Conservation (phyloP, 2,329 filamentous ascomycete genomes). For the Colletotrichum higginsianum region DNA sequence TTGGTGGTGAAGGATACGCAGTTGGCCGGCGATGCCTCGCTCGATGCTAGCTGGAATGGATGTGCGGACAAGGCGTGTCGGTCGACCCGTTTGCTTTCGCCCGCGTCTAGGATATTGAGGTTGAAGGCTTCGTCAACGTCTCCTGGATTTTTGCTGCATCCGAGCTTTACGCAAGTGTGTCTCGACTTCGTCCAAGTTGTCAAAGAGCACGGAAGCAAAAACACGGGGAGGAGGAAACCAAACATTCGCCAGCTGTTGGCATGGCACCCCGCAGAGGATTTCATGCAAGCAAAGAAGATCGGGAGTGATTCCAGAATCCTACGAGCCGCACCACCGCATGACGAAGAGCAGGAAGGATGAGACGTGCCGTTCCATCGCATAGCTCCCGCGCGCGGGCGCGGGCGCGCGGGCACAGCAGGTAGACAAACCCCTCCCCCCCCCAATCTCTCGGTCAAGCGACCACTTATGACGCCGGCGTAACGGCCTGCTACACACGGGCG, state of each 20-base stretch:
- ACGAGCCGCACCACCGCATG: not conserved
- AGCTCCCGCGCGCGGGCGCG: not conserved
- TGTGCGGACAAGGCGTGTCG: not conserved
- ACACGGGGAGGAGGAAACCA: not conserved
- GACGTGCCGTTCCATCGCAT: constrained; percentile 5
- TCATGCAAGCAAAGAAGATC: constrained; percentile 17
- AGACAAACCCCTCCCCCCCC: not conserved
- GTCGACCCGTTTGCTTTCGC: not conserved
- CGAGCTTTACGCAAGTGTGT: not conserved
- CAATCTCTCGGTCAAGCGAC: not conserved
- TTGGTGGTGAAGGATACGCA: not conserved
- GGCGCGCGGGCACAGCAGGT: not conserved
- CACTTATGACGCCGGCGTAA: not conserved
- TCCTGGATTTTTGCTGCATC: not conserved
- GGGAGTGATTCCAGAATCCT: constrained; percentile 6
- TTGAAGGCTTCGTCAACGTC: not conserved
- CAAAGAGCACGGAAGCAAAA: not conserved
- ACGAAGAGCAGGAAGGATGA: not conserved
- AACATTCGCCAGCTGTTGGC: not conserved
- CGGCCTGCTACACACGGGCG: not conserved
- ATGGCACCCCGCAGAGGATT: constrained; percentile 10
- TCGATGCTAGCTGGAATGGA: not conserved
- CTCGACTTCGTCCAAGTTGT: not conserved
- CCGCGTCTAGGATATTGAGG: not conserved
- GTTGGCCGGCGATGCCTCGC: not conserved